Evolutionary conservation across 2,329 filamentous ascomycete genomes (phyloP).

Genomic region (Tricladium varicosporioides): DNA sequence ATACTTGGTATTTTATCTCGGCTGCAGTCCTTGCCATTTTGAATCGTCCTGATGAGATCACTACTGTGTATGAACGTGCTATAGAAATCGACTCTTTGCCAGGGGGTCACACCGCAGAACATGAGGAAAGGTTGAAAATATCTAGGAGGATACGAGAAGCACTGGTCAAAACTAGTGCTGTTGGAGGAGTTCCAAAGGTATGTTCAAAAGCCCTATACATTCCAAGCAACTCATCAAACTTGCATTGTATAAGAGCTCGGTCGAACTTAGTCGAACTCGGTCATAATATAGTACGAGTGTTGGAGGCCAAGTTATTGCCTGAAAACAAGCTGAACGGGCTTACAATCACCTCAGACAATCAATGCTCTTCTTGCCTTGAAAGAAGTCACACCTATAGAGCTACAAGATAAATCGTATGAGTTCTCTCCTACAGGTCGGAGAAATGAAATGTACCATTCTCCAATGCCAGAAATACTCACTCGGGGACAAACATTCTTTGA

Average conservation of each 20-base stretch:
- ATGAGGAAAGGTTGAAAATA: conserved; percentile 42
- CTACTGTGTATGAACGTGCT: conserved; percentile 43
- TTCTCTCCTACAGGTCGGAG: conserved; percentile 40
- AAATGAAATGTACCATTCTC: conserved; percentile 39
- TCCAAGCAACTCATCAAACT: not conserved
- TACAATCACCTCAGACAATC: conserved; percentile 29
- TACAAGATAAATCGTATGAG: conserved; percentile 39
- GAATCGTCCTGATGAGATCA: conserved; percentile 49
- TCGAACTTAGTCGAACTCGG: too few species aligned
- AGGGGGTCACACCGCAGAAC: conserved; percentile 25
- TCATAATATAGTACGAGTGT: too few species aligned
- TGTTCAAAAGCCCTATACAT: too few species aligned
- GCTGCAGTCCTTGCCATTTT: conserved; percentile 45
- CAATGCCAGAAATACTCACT: conserved; percentile 37
- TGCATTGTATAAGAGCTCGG: too few species aligned
- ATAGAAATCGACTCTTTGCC: conserved; percentile 34
- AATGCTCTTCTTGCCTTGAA: conserved; percentile 47
- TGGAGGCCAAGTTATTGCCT: too few species aligned
- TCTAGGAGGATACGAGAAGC: conserved; percentile 48
- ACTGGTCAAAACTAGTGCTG: conserved; percentile 46
- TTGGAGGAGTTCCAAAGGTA: conserved; percentile 52
- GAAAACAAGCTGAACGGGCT: not conserved
- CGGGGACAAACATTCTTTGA: conserved; percentile 48
- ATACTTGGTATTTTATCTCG: conserved; percentile 49
- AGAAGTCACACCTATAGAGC: conserved; percentile 40